Evolutionary conservation across 495 filamentous ascomycete genomes (phyloP), one percentile per base, ranked within the genome.

Genomic region (Trypethelium eluteriae): DNA sequence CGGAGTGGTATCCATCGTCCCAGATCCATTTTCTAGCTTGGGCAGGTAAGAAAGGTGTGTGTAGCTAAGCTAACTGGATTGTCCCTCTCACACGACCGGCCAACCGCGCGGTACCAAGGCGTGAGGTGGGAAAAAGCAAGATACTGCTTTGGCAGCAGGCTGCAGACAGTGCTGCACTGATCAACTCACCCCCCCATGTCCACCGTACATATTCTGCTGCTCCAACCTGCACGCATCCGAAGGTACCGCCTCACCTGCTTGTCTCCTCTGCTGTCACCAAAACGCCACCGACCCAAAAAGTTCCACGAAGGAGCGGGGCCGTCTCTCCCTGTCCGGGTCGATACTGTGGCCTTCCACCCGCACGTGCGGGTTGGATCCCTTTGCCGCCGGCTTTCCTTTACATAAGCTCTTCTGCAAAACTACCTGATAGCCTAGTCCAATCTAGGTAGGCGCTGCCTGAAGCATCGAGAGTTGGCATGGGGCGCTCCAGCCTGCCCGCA

Each of bases 291-390:
- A 59, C 53, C n/a, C 49, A 34, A 59, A 34, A 7, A 3, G 32
- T 59, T 59, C 7, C 53, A 36, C 53, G 32, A 36, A 34, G 32
- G 53, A 18, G 25, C 25, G 7, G 9, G 6, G 53, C 53, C 53
- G 36, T 36, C 32, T 32, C 32, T 32, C n/a, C 36, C 32, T 36
- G 53, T 14, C 18, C 36, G 53, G 53, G 53, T 32, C 53, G 53
- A 59, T 59, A 18, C 34, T 59, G 53, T 59, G 53, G 53, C 53
- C 53, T 59, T 59, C 53, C 53, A 35, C 11, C 53, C 53, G n/a
- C 53, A 59, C 53, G 53, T 59, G 53, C 53, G 14, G 53, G 32
- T 32, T 32, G 36, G 53, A 59, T 59, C 36, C 11, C 53, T 59
- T 59, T 36, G 53, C 53, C 53, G 32, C 53, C 53, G 7, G 18